A percentile compares a stretch with the other conserved stretches of the same genome.
Evolutionary conservation across 768 basidiomycete species (phyloP).

Genomic region (Termitomyces titanicus): DNA sequence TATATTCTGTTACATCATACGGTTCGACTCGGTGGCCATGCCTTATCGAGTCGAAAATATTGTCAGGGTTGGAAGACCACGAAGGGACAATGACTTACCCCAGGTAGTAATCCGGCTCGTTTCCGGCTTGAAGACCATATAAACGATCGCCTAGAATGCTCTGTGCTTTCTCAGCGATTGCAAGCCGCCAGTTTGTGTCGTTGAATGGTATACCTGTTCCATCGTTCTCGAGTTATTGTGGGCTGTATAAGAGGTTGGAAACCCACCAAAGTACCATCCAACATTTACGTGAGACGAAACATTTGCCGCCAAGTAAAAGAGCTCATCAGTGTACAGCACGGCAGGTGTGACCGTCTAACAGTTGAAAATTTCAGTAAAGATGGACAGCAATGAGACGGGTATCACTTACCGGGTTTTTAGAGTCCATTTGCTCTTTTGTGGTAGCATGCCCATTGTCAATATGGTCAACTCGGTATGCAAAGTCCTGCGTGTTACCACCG

Average conservation of each 20-base stretch:
- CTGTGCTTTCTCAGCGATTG: constrained; percentile 56
- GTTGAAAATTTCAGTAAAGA: background rate
- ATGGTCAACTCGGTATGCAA: constrained; percentile 36
- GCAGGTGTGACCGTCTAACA: constrained; percentile 60
- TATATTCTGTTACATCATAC: constrained; percentile 39
- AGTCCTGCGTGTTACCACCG: constrained; percentile 67
- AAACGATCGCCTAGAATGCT: constrained; percentile 60
- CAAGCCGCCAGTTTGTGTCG: constrained; percentile 52
- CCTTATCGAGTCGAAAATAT: background rate
- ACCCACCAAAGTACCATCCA: constrained; percentile 59
- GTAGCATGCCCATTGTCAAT: constrained; percentile 38
- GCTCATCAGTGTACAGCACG: constrained; percentile 57
- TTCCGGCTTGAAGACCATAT: constrained; percentile 65
- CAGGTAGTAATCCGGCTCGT: constrained; percentile 76
- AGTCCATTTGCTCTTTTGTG: constrained; percentile 34
- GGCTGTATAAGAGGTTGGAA: background rate
- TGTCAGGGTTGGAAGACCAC: background rate
- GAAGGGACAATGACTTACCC: constrained; percentile 19
- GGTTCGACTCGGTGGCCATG: constrained; percentile 20
- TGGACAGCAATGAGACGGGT: background rate
- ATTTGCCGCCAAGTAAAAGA: constrained; percentile 63
- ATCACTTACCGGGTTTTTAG: constrained; percentile 28
- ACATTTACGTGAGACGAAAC: constrained; percentile 55
- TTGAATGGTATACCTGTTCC: constrained; percentile 58
- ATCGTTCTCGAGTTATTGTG: background rate